Conservation (phyloP, 306 rosid genomes). For the Lagenaria siceraria region DNA sequence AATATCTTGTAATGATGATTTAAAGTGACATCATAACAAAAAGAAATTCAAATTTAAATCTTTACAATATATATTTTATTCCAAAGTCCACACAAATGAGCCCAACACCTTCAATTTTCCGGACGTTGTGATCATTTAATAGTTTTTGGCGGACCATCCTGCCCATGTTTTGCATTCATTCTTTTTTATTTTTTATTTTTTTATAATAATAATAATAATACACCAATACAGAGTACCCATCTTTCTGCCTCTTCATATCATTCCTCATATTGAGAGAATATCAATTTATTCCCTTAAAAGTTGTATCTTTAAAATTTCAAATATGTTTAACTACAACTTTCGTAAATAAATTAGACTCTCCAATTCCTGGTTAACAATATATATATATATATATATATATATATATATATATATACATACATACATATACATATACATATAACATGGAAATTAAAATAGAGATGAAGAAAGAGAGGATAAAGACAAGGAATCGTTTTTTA, state of each 20-base stretch:
- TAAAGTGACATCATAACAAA: not conserved
- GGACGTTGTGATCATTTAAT: not conserved
- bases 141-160: constrained; percentile 4
- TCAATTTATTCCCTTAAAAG: too few species aligned
- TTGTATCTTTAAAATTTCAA: too few species aligned
- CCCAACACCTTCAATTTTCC: not conserved
- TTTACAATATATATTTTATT: not conserved
- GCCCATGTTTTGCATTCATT: not conserved
- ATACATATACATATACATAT: not conserved
- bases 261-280: too few species aligned
- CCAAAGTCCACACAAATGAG: not conserved
- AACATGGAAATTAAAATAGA: not conserved
- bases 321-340: too few species aligned
- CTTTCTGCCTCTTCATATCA: not conserved
- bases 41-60: not conserved
- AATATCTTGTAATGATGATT: not conserved
- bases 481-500: not conserved
- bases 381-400: not conserved
- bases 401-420: not conserved
- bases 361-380: not conserved
- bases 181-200: not conserved
- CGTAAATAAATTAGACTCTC: too few species aligned
- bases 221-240: not conserved
- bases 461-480: not conserved
- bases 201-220: too few species aligned